Evolutionary conservation across 2,329 filamentous ascomycete genomes (phyloP).

Genomic region (Aspergillus cejpii): DNA sequence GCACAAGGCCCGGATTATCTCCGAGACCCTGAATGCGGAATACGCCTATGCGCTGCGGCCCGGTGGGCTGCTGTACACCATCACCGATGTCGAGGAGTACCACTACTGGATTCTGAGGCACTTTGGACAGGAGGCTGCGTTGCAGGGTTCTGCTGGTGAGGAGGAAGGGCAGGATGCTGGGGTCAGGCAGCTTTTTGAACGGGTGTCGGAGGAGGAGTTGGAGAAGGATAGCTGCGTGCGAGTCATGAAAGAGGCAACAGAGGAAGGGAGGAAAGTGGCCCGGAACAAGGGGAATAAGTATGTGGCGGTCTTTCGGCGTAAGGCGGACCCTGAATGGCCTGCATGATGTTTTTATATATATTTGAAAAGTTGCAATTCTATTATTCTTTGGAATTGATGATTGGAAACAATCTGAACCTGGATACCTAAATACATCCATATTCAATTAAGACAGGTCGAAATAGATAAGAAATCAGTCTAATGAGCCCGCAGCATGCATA

Average conservation of each 20-base stretch:
- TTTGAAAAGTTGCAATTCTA: not conserved
- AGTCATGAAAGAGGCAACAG: constrained; percentile 68
- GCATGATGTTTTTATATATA: constrained; percentile 6
- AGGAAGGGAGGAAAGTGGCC: constrained; percentile 94
- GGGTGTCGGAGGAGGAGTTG: constrained; percentile 54
- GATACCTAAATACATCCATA: not conserved
- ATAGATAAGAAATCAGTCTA: not conserved
- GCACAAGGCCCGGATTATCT: constrained; percentile 94
- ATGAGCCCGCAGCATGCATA: not conserved
- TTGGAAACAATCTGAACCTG: too few relatives aligned
- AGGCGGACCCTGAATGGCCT: constrained; percentile 70
- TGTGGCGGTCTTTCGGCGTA: constrained; percentile 76
- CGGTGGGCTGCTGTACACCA: constrained; percentile 86
- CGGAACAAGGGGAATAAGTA: constrained; percentile 87
- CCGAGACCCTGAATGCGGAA: constrained; percentile 78
- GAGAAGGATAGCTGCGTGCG: constrained; percentile 54
- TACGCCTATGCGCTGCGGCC: constrained; percentile 83
- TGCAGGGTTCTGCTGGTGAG: too few relatives aligned
- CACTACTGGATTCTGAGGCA: constrained; percentile 90
- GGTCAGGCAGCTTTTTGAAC: constrained; percentile 59
- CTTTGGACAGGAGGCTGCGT: constrained; percentile 66
- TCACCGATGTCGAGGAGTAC: constrained; percentile 93
- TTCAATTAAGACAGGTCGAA: not conserved
- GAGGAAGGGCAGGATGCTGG: constrained; percentile 68
- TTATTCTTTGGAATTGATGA: too few relatives aligned